A percentile compares a stretch with the other conserved stretches of the same genome.
These are phyloP conservation scores for Aspergillus conjunctus DNA, from an alignment of 495 filamentous ascomycete species.

Conservation along the genomic window DNA sequence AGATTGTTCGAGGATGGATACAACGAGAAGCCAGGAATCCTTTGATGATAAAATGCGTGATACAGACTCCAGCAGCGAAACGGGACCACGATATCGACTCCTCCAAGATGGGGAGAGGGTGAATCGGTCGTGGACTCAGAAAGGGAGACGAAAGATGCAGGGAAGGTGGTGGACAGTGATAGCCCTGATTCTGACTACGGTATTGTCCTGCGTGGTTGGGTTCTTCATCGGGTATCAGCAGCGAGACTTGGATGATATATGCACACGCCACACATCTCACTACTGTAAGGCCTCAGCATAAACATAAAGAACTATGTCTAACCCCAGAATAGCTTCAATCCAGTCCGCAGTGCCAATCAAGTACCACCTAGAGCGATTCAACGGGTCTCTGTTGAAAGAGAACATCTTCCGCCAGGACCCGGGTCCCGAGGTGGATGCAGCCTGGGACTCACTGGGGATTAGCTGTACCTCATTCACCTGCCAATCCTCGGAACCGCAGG, in stretches of 20 bases:
- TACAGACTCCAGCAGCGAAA: background rate
- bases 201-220: constrained; percentile 11
- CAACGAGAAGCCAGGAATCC: background rate
- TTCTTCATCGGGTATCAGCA: constrained; percentile 15
- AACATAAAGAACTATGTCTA: background rate
- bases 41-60: constrained; percentile 15
- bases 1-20: too few species aligned
- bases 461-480: constrained; percentile 39
- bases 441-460: constrained; percentile 57
- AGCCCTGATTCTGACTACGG: background rate
- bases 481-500: too few species aligned
- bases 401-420: constrained; percentile 54
- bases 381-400: constrained; percentile 55
- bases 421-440: constrained; percentile 57
- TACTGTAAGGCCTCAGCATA: constrained; percentile 9
- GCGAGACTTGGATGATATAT: constrained; percentile 13
- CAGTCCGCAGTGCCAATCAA: constrained; percentile 13
- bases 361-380: constrained; percentile 37
- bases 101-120: constrained; percentile 4
- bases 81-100: constrained; percentile 9
- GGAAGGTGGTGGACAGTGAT: constrained; percentile 11
- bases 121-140: background rate
- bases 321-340: constrained; percentile 14
- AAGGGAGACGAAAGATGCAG: background rate
- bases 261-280: constrained; percentile 18